Evolutionary conservation across 2,329 filamentous ascomycete genomes (phyloP), one percentile per base, ranked within the genome.

Genomic region (Diaporthe sp.): DNA sequence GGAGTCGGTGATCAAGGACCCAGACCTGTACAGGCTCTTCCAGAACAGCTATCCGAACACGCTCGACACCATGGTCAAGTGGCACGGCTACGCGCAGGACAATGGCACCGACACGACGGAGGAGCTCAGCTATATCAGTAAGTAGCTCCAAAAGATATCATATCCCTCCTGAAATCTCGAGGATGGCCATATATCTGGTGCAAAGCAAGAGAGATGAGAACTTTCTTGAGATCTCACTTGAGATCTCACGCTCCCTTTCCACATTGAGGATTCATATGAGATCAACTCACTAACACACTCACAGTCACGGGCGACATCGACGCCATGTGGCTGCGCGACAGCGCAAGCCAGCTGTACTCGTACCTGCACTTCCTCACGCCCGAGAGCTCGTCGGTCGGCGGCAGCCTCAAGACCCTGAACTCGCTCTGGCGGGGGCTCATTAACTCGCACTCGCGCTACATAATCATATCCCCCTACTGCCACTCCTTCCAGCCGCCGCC

Each of bases 401-500:
- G 92, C 80, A 92, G 91, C 0, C 86, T 95, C 28, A 92, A 92
- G 28, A 92, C 92, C 0, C 86, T 95, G 28, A 92, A 92, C 47
- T 91, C 90, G 31, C 85, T 95, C 0, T 94, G 92, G 83, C 89
- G 93, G 20, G 93, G 93, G 1, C 89, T 93, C 3, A 93, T 95
- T 82, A 94, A 95, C 81, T 86, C 93, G 8, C 93, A 95, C 81
- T 87, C 92, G 31, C 87, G 93, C 60, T 94, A 94, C 82, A 88
- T 95, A 71, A 86, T 91, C 72, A 88, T 89, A 44, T 90, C 89
- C 22, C 95, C 95, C 0, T 97, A 97, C 84, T 98, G 95, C 88
- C 97, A 98, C 82, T 93, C 94, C 17, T 98, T 98, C 85, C 95
- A 98, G 82, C 95, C 95, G 2, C 95, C 95, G 0, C 89, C 91